Evolutionary conservation across 2,329 filamentous ascomycete genomes (phyloP).

Genomic region (Thielaviopsis populi): DNA sequence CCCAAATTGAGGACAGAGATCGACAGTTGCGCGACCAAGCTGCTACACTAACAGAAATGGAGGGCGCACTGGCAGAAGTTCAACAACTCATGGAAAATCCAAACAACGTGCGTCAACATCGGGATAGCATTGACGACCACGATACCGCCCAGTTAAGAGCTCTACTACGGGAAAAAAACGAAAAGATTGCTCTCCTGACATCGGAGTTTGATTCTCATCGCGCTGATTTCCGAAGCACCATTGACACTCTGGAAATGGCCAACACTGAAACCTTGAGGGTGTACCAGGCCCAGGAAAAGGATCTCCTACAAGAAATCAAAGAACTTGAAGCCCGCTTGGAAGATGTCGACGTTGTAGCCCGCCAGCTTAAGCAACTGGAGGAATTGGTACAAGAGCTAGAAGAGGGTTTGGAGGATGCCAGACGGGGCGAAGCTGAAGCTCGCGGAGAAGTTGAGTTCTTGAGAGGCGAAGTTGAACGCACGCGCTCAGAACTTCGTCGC

Average conservation of each 20-base stretch:
- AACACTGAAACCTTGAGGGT: conserved; percentile 91
- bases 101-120: conserved; percentile 29
- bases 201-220: conserved; percentile 89
- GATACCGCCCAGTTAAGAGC: conserved; percentile 64
- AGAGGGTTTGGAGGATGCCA: conserved; percentile 87
- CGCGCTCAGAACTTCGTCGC: conserved; percentile 69
- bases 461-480: conserved; percentile 83
- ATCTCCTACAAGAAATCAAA: conserved; percentile 66
- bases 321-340: conserved; percentile 70
- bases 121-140: conserved; percentile 40
- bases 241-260: conserved; percentile 90
- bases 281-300: conserved; percentile 84
- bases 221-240: conserved; percentile 90
- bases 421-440: conserved; percentile 87
- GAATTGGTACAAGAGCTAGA: conserved; percentile 94
- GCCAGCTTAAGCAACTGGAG: conserved; percentile 86
- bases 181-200: conserved; percentile 85
- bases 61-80: conserved; percentile 69
- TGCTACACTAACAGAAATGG: conserved; percentile 72
- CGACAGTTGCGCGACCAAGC: conserved; percentile 81
- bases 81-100: conserved; percentile 49
- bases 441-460: conserved; percentile 92
- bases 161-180: conserved; percentile 86
- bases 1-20: conserved; percentile 69
- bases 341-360: conserved; percentile 81